phyloP scores from a whole-genome alignment of 202 grass and related monocot species.

The Schoenoplectus triqueter region DNA sequence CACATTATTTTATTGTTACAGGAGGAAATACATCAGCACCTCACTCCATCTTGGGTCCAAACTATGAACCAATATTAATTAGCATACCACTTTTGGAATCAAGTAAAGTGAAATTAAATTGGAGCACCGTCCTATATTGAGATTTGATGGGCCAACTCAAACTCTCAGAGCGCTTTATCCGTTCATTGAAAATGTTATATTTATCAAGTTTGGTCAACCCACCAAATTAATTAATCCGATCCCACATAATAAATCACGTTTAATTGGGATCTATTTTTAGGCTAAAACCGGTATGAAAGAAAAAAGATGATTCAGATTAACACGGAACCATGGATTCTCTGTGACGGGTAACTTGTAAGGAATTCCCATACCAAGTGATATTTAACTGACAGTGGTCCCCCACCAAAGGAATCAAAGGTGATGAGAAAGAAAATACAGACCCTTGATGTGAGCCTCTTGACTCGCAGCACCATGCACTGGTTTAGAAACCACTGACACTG shows the following conservation, averaged over 20 bases:
- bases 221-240: not conserved
- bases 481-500: not conserved
- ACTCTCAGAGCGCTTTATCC: not conserved
- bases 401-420: no score
- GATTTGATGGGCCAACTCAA: conserved; percentile 29
- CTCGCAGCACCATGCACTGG: not conserved
- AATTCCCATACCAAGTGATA: not conserved
- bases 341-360: not conserved
- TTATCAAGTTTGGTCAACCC: not conserved
- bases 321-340: not conserved
- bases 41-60: no score
- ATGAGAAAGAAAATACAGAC: not conserved
- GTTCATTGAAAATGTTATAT: not conserved
- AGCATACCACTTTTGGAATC: no score
- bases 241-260: not conserved
- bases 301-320: not conserved
- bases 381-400: not conserved
- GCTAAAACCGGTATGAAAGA: not conserved
- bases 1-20: no score
- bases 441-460: not conserved
- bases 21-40: no score
- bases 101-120: not conserved
- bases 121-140: not conserved
- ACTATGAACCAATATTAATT: no score
- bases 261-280: not conserved